phyloP scores from a whole-genome alignment of 495 filamentous ascomycete genomes.

The Penicillium steckii region DNA sequence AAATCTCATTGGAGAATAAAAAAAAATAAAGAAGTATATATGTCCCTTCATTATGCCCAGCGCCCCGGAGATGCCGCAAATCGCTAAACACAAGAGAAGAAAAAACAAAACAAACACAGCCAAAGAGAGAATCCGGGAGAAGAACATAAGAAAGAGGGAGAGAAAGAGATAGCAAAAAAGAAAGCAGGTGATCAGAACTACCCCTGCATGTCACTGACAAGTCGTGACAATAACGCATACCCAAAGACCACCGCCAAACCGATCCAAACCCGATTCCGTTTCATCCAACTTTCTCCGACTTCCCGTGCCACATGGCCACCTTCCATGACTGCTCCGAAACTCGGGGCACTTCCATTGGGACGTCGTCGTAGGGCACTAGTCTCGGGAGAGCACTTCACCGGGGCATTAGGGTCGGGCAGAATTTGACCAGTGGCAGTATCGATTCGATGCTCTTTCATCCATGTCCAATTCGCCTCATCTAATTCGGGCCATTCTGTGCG shows the following conservation, averaged over 20 bases:
- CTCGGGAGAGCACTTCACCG: slow-evolving; percentile 55
- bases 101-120: slow-evolving; percentile 6
- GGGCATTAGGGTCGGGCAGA: slow-evolving; percentile 41
- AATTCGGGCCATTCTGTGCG: slow-evolving; percentile 85
- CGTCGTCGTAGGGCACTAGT: slow-evolving; percentile 66
- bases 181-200: slow-evolving; percentile 13
- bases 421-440: slow-evolving; percentile 74
- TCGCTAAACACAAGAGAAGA: slow-evolving; percentile 4
- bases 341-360: slow-evolving; percentile 63
- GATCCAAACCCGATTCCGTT: slow-evolving; percentile 72
- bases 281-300: slow-evolving; percentile 77
- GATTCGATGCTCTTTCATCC: slow-evolving; percentile 81
- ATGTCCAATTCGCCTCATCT: slow-evolving; percentile 88
- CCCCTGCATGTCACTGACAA: slow-evolving; percentile 58
- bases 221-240: slow-evolving; percentile 75
- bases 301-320: slow-evolving; percentile 69
- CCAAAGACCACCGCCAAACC: slow-evolving; percentile 65
- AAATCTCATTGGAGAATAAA: no score
- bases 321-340: slow-evolving; percentile 77
- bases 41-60: slow-evolving; percentile 13
- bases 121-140: background rate
- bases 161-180: background rate
- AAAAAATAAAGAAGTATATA: slow-evolving; percentile 5
- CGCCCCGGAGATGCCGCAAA: slow-evolving; percentile 19
- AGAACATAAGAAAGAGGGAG: no score